These are phyloP conservation scores for Vitis hybrid DNA, from an alignment of 177 flowering plant species.

Conservation along the genomic window DNA sequence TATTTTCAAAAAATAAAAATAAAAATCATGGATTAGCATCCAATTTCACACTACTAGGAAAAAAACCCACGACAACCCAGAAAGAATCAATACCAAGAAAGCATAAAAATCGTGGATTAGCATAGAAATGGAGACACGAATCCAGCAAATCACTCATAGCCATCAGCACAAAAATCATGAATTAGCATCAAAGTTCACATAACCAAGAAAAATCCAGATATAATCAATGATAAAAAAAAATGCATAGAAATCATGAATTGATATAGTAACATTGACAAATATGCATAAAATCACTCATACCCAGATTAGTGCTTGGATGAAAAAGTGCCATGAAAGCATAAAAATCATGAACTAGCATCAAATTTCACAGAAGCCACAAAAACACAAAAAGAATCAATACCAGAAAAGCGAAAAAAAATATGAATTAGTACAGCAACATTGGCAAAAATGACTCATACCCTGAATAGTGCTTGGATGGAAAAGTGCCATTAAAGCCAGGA, in stretches of 20 bases:
- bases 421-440: not conserved
- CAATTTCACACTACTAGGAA: not conserved
- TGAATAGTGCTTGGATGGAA: constrained; percentile 85
- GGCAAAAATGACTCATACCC: constrained; percentile 39
- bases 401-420: not conserved
- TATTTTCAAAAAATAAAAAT: not conserved
- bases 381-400: not conserved
- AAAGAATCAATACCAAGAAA: too few relatives aligned
- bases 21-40: not conserved
- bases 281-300: constrained; percentile 25
- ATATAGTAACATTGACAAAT: not conserved
- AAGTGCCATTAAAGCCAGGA: constrained; percentile 71
- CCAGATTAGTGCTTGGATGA: constrained; percentile 91
- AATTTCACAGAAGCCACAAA: too few relatives aligned
- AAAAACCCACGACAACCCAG: too few relatives aligned
- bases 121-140: too few relatives aligned
- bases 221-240: not conserved
- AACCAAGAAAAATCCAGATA: not conserved
- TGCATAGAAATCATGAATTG: not conserved
- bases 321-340: constrained; percentile 54
- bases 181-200: not conserved
- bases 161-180: not conserved
- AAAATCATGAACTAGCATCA: too few relatives aligned
- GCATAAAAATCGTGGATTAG: too few relatives aligned
- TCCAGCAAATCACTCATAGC: too few relatives aligned